Percentiles rank a stretch among this genome's conserved stretches.
Evolutionary conservation across 208 protist genomes (phyloP).

Genomic region (Histomonas meleagridis): DNA sequence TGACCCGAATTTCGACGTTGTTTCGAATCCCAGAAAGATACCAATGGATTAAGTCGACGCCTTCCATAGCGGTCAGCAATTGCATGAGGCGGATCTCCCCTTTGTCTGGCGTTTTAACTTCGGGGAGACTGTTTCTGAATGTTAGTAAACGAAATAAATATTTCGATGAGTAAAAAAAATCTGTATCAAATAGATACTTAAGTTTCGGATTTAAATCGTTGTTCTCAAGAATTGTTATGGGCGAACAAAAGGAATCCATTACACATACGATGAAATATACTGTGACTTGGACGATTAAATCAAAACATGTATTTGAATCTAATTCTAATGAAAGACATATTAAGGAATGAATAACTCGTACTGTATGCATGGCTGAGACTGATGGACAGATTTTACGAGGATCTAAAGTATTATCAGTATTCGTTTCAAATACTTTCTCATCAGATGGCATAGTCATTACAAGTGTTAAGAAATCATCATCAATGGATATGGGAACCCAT

Average conservation of each 20-base stretch:
- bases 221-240: neutral
- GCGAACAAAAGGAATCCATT: neutral
- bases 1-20: neutral
- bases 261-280: neutral
- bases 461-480: neutral
- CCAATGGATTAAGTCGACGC: neutral
- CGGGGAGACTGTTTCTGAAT: neutral
- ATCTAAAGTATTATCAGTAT: neutral
- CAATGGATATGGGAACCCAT: neutral
- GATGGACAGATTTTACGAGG: neutral
- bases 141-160: neutral
- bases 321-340: neutral
- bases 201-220: neutral
- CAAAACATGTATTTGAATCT: neutral
- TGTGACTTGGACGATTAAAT: neutral
- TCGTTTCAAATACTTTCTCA: neutral
- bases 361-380: neutral
- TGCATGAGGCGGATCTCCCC: neutral
- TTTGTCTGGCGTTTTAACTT: neutral
- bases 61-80: neutral
- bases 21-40: neutral
- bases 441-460: neutral
- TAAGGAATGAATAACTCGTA: slow-evolving; percentile 7
- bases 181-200: neutral
- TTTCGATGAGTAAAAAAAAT: neutral